A percentile compares a stretch with the other conserved stretches of the same genome.
Conservation (phyloP, 176 grass and related monocot genomes). For the Elymus sibiricus region DNA sequence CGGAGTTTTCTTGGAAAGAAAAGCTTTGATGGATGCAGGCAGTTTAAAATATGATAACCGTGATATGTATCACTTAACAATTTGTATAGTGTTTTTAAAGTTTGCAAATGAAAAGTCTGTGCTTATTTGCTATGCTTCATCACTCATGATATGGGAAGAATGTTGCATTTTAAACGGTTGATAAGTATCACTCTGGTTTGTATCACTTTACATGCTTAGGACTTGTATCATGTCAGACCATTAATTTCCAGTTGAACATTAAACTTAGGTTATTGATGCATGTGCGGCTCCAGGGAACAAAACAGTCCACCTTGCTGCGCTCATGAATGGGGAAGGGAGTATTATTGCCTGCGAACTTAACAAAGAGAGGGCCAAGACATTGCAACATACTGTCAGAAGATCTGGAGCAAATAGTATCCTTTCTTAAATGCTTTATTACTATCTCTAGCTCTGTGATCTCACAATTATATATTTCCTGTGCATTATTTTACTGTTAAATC, state of each 20-base stretch:
- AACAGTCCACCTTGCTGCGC: constrained; percentile 80
- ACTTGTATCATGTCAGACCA: constrained; percentile 1
- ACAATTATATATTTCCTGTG: neutral
- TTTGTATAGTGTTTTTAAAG: neutral
- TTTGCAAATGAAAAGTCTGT: neutral
- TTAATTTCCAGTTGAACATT: constrained; percentile 36
- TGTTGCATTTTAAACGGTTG: neutral
- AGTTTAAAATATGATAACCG: neutral
- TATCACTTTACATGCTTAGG: neutral
- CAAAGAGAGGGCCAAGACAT: constrained; percentile 67
- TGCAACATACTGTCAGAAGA: constrained; percentile 73
- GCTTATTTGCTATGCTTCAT: neutral
- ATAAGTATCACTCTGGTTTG: neutral
- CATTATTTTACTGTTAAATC: neutral
- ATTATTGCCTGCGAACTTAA: constrained; percentile 88
- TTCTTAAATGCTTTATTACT: constrained; percentile 32
- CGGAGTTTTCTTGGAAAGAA: neutral
- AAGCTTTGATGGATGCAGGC: neutral
- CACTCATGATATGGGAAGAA: neutral
- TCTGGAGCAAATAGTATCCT: constrained; percentile 96
- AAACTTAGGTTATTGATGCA: constrained; percentile 97
- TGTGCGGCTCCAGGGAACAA: constrained; percentile 99
- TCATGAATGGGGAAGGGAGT: constrained; percentile 87
- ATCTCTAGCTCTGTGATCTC: neutral
- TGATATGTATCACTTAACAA: neutral